Evolutionary conservation across 768 basidiomycete species (phyloP).

Genomic region (Amanita molliuscula): DNA sequence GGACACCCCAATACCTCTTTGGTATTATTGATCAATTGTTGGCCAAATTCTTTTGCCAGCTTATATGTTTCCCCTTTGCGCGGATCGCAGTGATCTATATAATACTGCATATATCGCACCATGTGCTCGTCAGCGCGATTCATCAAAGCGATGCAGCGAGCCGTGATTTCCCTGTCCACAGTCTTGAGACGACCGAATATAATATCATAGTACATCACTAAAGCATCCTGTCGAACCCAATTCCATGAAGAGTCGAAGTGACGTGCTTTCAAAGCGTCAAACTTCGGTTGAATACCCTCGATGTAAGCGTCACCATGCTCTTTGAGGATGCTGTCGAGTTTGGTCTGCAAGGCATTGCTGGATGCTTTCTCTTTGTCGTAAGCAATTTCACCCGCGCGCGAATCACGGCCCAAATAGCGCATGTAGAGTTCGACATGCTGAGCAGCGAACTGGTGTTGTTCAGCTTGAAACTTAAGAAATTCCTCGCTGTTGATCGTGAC

Average conservation of each 20-base stretch:
- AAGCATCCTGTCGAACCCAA: constrained; percentile 95
- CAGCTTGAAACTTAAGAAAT: constrained; percentile 91
- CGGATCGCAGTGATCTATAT: constrained; percentile 77
- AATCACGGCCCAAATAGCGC: constrained; percentile 92
- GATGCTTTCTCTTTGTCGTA: constrained; percentile 82
- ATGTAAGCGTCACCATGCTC: constrained; percentile 95
- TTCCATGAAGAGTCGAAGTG: constrained; percentile 99
- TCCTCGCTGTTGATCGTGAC: constrained; percentile 97
- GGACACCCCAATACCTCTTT: constrained; percentile 71
- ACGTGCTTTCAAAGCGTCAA: constrained; percentile 92
- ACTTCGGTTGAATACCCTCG: constrained; percentile 89
- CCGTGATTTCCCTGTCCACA: constrained; percentile 93
- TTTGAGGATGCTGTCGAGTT: constrained; percentile 76
- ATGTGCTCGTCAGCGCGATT: constrained; percentile 94
- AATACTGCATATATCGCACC: constrained; percentile 90
- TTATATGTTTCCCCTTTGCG: constrained; percentile 83
- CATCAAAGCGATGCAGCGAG: constrained; percentile 94
- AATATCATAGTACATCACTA: constrained; percentile 97
- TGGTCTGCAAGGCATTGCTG: constrained; percentile 62
- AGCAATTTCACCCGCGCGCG: constrained; percentile 84
- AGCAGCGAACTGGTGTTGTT: constrained; percentile 85
- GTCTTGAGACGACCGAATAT: constrained; percentile 91
- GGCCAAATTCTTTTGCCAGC: constrained; percentile 95
- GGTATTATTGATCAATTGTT: constrained; percentile 91
- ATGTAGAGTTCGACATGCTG: constrained; percentile 95